phyloP scores from a whole-genome alignment of 2,329 filamentous ascomycete genomes.

The Lecanicillium sp. region DNA sequence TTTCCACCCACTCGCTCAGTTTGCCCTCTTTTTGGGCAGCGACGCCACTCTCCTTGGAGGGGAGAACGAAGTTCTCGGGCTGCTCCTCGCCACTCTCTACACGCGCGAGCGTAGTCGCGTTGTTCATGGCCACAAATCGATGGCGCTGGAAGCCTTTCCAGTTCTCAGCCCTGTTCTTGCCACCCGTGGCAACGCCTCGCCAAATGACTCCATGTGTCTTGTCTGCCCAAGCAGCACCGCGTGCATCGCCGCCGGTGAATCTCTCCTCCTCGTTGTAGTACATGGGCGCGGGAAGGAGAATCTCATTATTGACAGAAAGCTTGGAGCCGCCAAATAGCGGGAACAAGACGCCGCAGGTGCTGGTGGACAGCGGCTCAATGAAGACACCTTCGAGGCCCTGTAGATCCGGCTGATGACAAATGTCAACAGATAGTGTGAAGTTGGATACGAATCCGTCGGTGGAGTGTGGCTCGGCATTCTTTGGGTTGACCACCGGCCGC shows the following conservation, averaged over 20 bases:
- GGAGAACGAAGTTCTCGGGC: constrained; percentile 47
- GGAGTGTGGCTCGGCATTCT: constrained; percentile 39
- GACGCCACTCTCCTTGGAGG: constrained; percentile 38
- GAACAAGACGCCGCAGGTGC: constrained; percentile 49
- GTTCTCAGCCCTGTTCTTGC: constrained; percentile 48
- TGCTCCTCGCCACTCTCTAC: constrained; percentile 36
- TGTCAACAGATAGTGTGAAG: constrained; percentile 50
- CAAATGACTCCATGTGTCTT: constrained; percentile 51
- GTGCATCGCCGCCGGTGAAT: constrained; percentile 49
- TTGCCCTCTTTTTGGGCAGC: constrained; percentile 33
- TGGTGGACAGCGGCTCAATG: constrained; percentile 50
- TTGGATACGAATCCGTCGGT: constrained; percentile 54
- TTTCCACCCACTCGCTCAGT: constrained; percentile 42
- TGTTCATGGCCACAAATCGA: constrained; percentile 67
- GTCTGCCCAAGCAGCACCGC: constrained; percentile 47
- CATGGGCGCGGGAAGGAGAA: constrained; percentile 61
- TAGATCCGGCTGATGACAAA: constrained; percentile 60
- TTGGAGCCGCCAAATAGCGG: constrained; percentile 65
- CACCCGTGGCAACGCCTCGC: constrained; percentile 62
- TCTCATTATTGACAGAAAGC: constrained; percentile 61
- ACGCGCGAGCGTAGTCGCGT: constrained; percentile 48
- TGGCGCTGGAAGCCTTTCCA: constrained; percentile 71
- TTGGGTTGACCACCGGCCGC: constrained; percentile 36
- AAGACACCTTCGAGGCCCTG: constrained; percentile 58
- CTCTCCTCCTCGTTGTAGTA: constrained; percentile 58